These are phyloP conservation scores for Fusarium cyanostomum DNA, from an alignment of 2,329 filamentous ascomycete genomes.

Conservation along the genomic window DNA sequence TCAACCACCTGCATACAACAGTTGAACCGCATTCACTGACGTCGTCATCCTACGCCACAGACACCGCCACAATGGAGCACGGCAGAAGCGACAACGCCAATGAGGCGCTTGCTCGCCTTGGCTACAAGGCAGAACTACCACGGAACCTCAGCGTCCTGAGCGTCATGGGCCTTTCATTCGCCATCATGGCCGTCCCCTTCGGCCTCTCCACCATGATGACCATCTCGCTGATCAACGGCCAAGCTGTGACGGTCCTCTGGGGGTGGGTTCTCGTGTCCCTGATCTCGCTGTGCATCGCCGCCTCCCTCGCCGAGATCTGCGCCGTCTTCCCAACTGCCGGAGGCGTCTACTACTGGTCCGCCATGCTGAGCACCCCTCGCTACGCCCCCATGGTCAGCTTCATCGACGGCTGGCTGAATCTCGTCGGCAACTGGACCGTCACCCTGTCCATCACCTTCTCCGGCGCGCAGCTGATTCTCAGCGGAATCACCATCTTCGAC, in stretches of 20 bases:
- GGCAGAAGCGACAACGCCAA: constrained; percentile 47
- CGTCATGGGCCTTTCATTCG: constrained; percentile 60
- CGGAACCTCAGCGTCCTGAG: constrained; percentile 61
- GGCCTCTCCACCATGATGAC: constrained; percentile 60
- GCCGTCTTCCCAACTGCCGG: constrained; percentile 71
- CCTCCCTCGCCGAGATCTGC: constrained; percentile 77
- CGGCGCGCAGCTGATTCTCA: constrained; percentile 73
- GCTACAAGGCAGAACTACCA: constrained; percentile 60
- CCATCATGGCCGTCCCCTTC: constrained; percentile 62
- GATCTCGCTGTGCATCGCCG: constrained; percentile 76
- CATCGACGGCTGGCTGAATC: constrained; percentile 78
- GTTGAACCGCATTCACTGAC: no score
- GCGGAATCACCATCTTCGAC: constrained; percentile 73
- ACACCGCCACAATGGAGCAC: constrained; percentile 21
- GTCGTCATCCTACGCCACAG: no score
- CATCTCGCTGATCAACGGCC: constrained; percentile 73
- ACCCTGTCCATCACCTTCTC: constrained; percentile 77
- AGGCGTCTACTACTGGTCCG: constrained; percentile 79
- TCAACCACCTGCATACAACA: no score
- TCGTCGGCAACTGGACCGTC: constrained; percentile 76
- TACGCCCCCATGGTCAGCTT: constrained; percentile 74
- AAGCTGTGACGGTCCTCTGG: constrained; percentile 78
- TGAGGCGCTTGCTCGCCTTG: constrained; percentile 57
- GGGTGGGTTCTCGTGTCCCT: constrained; percentile 70
- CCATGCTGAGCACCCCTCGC: constrained; percentile 67